Evolutionary conservation across 2,329 filamentous ascomycete genomes (phyloP).

Genomic region (Onygenales sp.): DNA sequence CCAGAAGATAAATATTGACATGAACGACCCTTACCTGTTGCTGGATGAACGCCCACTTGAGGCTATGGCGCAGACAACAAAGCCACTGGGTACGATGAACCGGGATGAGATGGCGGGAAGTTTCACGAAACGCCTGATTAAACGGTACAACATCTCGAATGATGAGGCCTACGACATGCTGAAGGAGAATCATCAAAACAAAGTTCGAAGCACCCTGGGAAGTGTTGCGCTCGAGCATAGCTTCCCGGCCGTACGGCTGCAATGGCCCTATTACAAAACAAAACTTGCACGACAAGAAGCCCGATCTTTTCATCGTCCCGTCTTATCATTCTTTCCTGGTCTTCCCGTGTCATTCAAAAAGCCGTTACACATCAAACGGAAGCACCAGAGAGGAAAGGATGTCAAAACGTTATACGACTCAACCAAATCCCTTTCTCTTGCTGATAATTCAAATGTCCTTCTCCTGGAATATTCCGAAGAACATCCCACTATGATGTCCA

Average conservation of each 20-base stretch:
- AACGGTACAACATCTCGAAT: constrained; percentile 91
- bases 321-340: constrained; percentile 61
- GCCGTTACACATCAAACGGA: constrained; percentile 66
- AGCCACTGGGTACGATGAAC: constrained; percentile 25
- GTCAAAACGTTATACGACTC: constrained; percentile 68
- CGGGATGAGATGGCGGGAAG: constrained; percentile 57
- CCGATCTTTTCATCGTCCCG: constrained; percentile 75
- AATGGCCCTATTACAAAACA: constrained; percentile 94
- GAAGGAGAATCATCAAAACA: constrained; percentile 94
- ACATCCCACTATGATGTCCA: constrained; percentile 80
- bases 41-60: constrained; percentile 66
- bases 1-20: constrained; percentile 71
- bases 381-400: constrained; percentile 70
- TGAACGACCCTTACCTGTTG: constrained; percentile 79
- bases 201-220: constrained; percentile 83
- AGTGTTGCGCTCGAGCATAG: constrained; percentile 92
- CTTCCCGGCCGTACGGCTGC: constrained; percentile 78
- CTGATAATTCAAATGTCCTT: constrained; percentile 78
- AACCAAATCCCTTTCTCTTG: constrained; percentile 74
- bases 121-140: constrained; percentile 61
- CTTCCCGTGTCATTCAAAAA: constrained; percentile 64
- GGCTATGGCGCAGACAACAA: constrained; percentile 46
- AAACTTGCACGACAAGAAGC: constrained; percentile 63
- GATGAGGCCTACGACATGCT: constrained; percentile 91
- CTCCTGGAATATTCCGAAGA: constrained; percentile 96